Evolutionary conservation across 23 red algal species (phyloP).

Genomic region (Gracilaria vermiculophylla): DNA sequence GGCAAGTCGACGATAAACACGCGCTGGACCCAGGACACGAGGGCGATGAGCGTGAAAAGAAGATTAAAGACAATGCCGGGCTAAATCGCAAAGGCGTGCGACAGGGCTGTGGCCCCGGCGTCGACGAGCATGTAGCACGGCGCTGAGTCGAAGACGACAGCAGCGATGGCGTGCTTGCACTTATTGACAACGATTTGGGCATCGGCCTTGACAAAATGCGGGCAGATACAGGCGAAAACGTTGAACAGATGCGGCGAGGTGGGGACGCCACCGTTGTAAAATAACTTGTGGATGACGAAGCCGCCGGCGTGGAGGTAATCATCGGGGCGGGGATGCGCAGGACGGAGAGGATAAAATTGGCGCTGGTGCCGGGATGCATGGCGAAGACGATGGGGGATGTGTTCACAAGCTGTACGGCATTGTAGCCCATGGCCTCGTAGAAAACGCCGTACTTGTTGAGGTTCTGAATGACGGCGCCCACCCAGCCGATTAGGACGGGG

Average conservation of each 20-base stretch:
- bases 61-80: constrained; percentile 6
- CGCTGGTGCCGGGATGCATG: constrained; percentile 18
- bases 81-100: not conserved
- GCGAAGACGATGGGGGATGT: constrained; percentile 41
- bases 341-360: constrained; percentile 30
- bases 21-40: constrained; percentile 21
- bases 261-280: constrained; percentile 48
- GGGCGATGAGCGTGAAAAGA: not conserved
- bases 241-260: constrained; percentile 37
- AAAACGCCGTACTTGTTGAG: constrained; percentile 43
- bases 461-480: constrained; percentile 16
- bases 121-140: constrained; percentile 40
- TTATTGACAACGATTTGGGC: constrained; percentile 49
- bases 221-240: constrained; percentile 26
- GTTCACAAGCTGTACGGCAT: constrained; percentile 2
- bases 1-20: constrained; percentile 42
- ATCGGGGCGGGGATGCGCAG: constrained; percentile 44
- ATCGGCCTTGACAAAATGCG: constrained; percentile 23
- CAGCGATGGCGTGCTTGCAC: constrained; percentile 49
- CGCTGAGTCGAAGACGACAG: constrained; percentile 51
- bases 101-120: constrained; percentile 28
- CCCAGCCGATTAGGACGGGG: constrained; percentile 41
- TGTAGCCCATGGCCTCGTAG: constrained; percentile 58
- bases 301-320: constrained; percentile 27
- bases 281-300: constrained; percentile 51